Percentiles rank a stretch among this genome's conserved stretches.
Evolutionary conservation across 116 monocot species (phyloP).

Genomic region (Dioscorea cayenensis): DNA sequence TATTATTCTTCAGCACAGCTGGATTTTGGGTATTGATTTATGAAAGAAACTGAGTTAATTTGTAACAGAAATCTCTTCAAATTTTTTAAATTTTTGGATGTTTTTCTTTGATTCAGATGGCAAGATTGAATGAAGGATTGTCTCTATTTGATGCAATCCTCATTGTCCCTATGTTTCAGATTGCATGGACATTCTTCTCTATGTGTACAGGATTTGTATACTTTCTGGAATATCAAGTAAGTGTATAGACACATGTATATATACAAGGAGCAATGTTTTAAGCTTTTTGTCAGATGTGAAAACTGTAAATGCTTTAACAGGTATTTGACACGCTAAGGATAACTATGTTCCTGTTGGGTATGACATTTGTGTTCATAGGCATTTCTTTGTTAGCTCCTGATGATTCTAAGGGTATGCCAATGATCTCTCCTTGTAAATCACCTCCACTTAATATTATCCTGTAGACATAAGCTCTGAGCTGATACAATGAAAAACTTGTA

Average conservation of each 20-base stretch:
- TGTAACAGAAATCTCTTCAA: not conserved
- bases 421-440: not conserved
- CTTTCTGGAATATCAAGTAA: slow-evolving; percentile 94
- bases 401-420: slow-evolving; percentile 62
- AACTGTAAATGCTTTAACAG: slow-evolving; percentile 24
- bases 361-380: slow-evolving; percentile 84
- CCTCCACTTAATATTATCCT: not conserved
- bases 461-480: not conserved
- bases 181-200: slow-evolving; percentile 99
- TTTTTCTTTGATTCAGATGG: slow-evolving; percentile 51
- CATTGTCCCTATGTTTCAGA: slow-evolving; percentile 98
- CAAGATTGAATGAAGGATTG: slow-evolving; percentile 95
- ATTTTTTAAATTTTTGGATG: no score
- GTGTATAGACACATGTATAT: not conserved
- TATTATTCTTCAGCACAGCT: slow-evolving; percentile 78
- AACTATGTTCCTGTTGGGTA: slow-evolving; percentile 85
- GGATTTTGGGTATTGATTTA: slow-evolving; percentile 89
- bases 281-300: not conserved
- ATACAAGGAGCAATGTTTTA: not conserved
- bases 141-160: slow-evolving; percentile 94
- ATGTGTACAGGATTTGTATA: slow-evolving; percentile 97
- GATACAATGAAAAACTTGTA: slow-evolving; percentile 16
- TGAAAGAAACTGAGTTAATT: not conserved
- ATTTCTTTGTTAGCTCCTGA: slow-evolving; percentile 92
- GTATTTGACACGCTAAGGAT: slow-evolving; percentile 67